Base-by-base conservation (phyloP, 2,329 filamentous ascomycete species). In the Diaporthe citrichinensis region DNA sequence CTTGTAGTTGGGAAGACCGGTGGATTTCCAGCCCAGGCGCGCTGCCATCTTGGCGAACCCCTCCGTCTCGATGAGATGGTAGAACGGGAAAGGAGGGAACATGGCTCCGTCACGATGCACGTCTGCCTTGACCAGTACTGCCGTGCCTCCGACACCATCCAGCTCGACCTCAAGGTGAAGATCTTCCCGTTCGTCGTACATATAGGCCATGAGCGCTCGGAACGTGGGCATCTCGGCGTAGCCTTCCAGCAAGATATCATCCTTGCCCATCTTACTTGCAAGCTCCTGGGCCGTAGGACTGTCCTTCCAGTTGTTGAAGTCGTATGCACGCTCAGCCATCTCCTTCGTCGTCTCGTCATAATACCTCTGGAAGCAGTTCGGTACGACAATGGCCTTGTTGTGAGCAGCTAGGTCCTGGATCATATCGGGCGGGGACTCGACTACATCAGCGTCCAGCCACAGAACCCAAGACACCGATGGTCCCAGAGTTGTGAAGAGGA, bases 261-360 rank as follows among this genome's bases (percentile, higher is more conserved):
- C 96, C 0, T 93, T 93, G 0, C 92, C 94, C 95, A 99, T 96
- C 80, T 92, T 92, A 15, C 89, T 86, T 2, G 91, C 96, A 78
- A 99, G 86, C 49, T 94, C 89, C 81, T 93, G 90, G 1, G 97
- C 96, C 2, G 90, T 93, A 1, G 93, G 90, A 82, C 94, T 98
- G 82, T 99, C 97, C 81, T 96, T 92, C 97, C 97, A 99, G 83
- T 94, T 98, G 87, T 99, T 99, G 89, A 93, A 98, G 86, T 99
- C 97, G 84, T 99, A 99, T 0, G 96, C 92, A 6, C 97, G 92
- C 81, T 96, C 92, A 58, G 92, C 91, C 87, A 91, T 90, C 78
- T 91, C 88, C 81, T 93, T 93, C 71, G 90, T 92, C 20, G 93
- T 89, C 0, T 87, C 80, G 78, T 98, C 93, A 62, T 90, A 90